Conservation (phyloP, 768 basidiomycete species). For the Mrakia gelida region DNA sequence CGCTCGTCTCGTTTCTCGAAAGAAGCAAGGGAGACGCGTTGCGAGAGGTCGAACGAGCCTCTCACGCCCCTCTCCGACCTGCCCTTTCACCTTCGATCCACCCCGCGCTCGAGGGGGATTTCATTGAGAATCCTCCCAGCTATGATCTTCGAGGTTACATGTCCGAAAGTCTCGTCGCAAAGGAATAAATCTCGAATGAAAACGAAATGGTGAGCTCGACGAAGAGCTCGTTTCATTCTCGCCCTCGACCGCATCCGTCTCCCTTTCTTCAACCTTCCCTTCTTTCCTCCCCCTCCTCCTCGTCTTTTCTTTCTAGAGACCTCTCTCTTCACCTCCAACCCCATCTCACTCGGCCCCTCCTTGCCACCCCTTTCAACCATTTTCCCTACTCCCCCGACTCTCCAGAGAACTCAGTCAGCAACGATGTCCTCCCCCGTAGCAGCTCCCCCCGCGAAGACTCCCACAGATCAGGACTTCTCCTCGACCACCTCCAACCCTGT, state of each 20-base stretch:
- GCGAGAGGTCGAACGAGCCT: not conserved
- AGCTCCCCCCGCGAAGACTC: constrained; percentile 30
- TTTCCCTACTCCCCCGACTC: not conserved
- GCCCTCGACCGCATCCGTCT: not conserved
- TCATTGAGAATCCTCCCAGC: too few species aligned
- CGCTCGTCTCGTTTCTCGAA: not conserved
- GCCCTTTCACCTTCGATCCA: too few species aligned
- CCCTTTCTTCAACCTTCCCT: not conserved
- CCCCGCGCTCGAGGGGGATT: too few species aligned
- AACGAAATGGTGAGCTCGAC: too few species aligned
- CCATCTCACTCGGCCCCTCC: not conserved
- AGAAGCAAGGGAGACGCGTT: not conserved
- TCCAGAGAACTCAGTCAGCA: not conserved
- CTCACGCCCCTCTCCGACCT: too few species aligned
- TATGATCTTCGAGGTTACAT: too few species aligned
- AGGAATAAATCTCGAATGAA: not conserved
- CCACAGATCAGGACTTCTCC: constrained; percentile 29
- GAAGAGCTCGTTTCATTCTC: not conserved
- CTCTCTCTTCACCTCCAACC: not conserved
- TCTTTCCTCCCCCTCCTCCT: not conserved
- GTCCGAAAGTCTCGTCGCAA: too few species aligned
- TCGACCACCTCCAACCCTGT: constrained; percentile 29
- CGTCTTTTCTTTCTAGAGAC: not conserved
- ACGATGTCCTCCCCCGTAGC: constrained; percentile 8
- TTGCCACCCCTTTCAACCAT: not conserved